A percentile compares a stretch with the other conserved stretches of the same genome.
Evolutionary conservation across 2,329 filamentous ascomycete genomes (phyloP).

Genomic region (Xylaria digitata): DNA sequence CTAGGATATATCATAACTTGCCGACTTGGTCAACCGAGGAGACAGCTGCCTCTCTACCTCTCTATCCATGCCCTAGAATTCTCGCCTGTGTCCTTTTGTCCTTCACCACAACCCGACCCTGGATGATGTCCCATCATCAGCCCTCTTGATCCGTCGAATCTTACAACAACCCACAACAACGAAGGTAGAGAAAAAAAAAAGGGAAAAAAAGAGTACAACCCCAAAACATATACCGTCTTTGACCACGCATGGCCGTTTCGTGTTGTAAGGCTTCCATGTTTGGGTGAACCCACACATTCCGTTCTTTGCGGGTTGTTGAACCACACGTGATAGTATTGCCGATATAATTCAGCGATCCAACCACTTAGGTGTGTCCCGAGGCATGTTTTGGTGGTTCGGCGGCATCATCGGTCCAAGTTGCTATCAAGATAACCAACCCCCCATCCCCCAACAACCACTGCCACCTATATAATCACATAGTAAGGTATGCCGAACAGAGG

Average conservation of each 20-base stretch:
- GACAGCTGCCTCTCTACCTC: slow-evolving; percentile 6
- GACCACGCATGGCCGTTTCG: slow-evolving; percentile 2
- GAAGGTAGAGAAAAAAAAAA: slow-evolving; percentile 3
- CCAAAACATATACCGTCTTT: slow-evolving; percentile 4
- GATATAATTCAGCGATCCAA: slow-evolving; percentile 14
- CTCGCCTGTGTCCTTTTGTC: slow-evolving; percentile 21
- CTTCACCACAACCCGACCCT: slow-evolving; percentile 14
- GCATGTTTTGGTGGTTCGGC: slow-evolving; percentile 22
- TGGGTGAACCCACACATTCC: slow-evolving; percentile 20
- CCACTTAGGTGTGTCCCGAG: slow-evolving; percentile 20
- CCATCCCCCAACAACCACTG: neutral
- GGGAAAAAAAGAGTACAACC: neutral
- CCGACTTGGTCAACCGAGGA: slow-evolving; percentile 25
- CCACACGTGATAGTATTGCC: slow-evolving; percentile 24
- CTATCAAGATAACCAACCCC: slow-evolving; percentile 8
- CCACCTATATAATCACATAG: slow-evolving; percentile 22
- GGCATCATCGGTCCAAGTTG: slow-evolving; percentile 16
- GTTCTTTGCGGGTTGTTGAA: slow-evolving; percentile 12
- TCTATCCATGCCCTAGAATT: slow-evolving; percentile 17
- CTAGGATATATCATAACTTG: slow-evolving; percentile 40
- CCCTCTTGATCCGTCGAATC: neutral
- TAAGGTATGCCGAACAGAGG: slow-evolving; percentile 11
- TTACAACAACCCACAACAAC: slow-evolving; percentile 18
- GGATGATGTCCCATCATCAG: slow-evolving; percentile 11
- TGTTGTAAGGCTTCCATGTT: slow-evolving; percentile 12